Evolutionary conservation across 805 yeast species (phyloP).

Genomic region (Candida yuanshanica): DNA sequence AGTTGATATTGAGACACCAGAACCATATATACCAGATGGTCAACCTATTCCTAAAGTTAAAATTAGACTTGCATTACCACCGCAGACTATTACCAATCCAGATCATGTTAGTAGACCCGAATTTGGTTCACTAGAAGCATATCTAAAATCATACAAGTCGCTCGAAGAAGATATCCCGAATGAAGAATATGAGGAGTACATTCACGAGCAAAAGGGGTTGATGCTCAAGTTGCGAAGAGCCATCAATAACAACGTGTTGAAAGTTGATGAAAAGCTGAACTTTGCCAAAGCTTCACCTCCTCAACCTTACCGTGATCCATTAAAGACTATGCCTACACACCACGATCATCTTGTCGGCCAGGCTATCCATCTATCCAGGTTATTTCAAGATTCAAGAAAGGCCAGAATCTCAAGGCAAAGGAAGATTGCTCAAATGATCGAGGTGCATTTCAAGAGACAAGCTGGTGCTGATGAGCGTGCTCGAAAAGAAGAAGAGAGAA

Average conservation of each 20-base stretch:
- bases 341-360: constrained; percentile 75
- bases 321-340: constrained; percentile 44
- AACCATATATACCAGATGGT: constrained; percentile 7
- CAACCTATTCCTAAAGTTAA: constrained; percentile 16
- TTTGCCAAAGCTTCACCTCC: constrained; percentile 35
- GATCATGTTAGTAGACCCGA: constrained; percentile 45
- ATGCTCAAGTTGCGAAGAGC: constrained; percentile 42
- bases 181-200: constrained; percentile 56
- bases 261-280: constrained; percentile 39
- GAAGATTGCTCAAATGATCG: constrained; percentile 76
- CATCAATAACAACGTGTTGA: constrained; percentile 36
- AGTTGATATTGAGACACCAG: constrained; percentile 5
- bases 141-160: constrained; percentile 49
- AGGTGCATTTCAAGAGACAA: constrained; percentile 77
- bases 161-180: constrained; percentile 55
- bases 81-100: constrained; percentile 55
- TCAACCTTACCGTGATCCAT: constrained; percentile 41
- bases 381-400: constrained; percentile 60
- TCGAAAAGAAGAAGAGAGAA: constrained; percentile 67
- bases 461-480: constrained; percentile 86
- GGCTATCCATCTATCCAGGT: constrained; percentile 62
- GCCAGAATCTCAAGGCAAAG: constrained; percentile 62
- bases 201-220: constrained; percentile 45
- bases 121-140: constrained; percentile 35
- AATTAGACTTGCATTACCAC: constrained; percentile 33